Conservation (phyloP, 106 monocot genomes). For the Gastrodia elata region DNA sequence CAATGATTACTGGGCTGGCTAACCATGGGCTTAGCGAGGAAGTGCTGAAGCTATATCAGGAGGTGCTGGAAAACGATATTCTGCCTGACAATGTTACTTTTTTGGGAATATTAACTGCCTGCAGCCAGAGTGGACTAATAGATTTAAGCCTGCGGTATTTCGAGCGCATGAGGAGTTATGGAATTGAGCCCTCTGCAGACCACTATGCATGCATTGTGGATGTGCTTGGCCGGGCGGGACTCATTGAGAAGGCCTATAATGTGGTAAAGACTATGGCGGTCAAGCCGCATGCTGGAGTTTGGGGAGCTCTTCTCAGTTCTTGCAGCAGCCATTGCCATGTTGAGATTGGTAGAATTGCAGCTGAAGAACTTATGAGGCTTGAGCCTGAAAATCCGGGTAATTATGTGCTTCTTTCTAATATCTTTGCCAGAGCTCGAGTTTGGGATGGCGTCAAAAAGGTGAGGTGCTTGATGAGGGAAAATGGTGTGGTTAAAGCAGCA, state of each 20-base stretch:
- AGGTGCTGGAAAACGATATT: slow-evolving; percentile 20
- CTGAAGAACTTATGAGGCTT: slow-evolving; percentile 22
- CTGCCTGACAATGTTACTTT: slow-evolving; percentile 37
- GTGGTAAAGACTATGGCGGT: slow-evolving; percentile 24
- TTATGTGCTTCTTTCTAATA: slow-evolving; percentile 42
- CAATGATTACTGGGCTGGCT: slow-evolving; percentile 32
- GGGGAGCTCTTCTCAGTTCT: slow-evolving; percentile 50
- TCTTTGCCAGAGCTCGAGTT: slow-evolving; percentile 18
- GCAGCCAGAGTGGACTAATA: slow-evolving; percentile 25
- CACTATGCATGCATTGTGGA: slow-evolving; percentile 55
- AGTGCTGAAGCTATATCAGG: slow-evolving; percentile 20
- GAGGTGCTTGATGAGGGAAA: slow-evolving; percentile 31
- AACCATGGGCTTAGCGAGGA: slow-evolving; percentile 32
- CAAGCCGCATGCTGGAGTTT: slow-evolving; percentile 37
- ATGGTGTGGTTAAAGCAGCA: slow-evolving; percentile 19
- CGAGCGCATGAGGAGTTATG: slow-evolving; percentile 28
- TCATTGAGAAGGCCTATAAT: slow-evolving; percentile 26
- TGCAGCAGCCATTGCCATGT: slow-evolving; percentile 18
- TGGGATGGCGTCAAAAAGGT: slow-evolving; percentile 33
- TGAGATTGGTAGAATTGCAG: slow-evolving; percentile 25
- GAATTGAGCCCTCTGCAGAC: slow-evolving; percentile 24
- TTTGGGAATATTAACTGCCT: slow-evolving; percentile 37
- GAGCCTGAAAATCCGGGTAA: slow-evolving; percentile 42
- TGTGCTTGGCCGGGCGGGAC: slow-evolving; percentile 33
- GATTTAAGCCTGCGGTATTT: slow-evolving; percentile 22